Percentiles rank a stretch among this genome's conserved stretches.
Evolutionary conservation across 345 rosid genomes (phyloP).

Genomic region (Salix purpurea): DNA sequence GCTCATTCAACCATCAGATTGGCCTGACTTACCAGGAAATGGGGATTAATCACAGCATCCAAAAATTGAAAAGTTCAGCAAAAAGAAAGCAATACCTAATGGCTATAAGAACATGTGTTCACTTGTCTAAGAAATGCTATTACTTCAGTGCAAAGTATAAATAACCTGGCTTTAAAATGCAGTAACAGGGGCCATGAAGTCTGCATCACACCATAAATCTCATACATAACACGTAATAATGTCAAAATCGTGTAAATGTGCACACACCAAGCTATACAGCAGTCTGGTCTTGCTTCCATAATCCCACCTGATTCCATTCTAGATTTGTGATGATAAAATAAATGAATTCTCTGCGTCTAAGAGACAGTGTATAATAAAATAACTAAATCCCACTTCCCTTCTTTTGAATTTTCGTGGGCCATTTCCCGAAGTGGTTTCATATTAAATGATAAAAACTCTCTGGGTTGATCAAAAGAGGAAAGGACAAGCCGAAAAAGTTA

Average conservation of each 20-base stretch:
- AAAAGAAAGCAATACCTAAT: background rate
- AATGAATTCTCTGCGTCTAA: background rate
- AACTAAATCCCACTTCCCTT: background rate
- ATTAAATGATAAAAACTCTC: background rate
- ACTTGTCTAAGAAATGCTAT: background rate
- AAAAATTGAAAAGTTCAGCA: background rate
- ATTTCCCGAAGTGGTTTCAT: conserved; percentile 2
- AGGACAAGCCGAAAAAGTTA: background rate
- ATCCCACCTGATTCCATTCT: background rate
- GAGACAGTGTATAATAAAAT: background rate
- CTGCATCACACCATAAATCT: background rate
- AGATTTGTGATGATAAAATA: background rate
- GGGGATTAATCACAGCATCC: background rate
- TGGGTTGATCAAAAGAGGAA: conserved; percentile 3
- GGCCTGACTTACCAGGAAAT: background rate
- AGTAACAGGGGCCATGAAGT: background rate
- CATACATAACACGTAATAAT: background rate
- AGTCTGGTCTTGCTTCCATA: background rate
- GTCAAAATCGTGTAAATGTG: background rate
- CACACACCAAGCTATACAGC: background rate
- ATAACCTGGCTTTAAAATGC: background rate
- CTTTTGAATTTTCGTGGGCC: background rate
- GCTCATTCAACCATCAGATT: background rate
- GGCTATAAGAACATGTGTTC: background rate
- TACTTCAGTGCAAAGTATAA: background rate